Conservation (phyloP, 192 early-diverging fungal species). For the Jimgerdemannia flammicorona region DNA sequence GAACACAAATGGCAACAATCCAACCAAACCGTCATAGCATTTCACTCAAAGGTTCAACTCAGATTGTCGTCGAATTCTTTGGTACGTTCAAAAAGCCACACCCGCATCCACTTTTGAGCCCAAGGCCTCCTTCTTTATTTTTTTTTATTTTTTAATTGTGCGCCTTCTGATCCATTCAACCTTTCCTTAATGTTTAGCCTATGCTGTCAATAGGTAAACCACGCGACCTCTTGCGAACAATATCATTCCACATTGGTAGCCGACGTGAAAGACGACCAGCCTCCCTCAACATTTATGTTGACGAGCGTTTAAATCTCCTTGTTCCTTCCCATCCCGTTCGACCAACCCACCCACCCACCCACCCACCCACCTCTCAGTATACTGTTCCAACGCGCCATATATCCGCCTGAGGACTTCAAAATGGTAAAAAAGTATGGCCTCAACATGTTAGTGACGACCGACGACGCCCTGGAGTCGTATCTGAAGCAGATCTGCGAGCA, state of each 20-base stretch:
- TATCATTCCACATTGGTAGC: too few species aligned
- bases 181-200: not conserved
- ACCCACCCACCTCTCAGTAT: constrained; percentile 48
- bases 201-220: not conserved
- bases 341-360: not conserved
- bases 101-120: not conserved
- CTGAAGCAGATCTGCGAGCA: constrained; percentile 74
- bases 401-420: constrained; percentile 89
- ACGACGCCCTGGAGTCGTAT: constrained; percentile 70
- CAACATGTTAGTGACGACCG: constrained; percentile 73
- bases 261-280: too few species aligned
- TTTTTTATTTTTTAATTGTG: not conserved
- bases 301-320: too few species aligned
- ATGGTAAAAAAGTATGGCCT: constrained; percentile 84
- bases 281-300: too few species aligned
- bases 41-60: constrained; percentile 80
- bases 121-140: too few species aligned
- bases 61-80: constrained; percentile 88
- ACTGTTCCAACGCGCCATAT: constrained; percentile 90
- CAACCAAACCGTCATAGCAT: constrained; percentile 42
- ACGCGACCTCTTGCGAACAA: too few species aligned
- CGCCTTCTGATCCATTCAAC: not conserved
- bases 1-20: not conserved
- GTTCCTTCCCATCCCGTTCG: not conserved
- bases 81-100: constrained; percentile 35